These are phyloP conservation scores for Cubamyces sp. DNA, from an alignment of 768 basidiomycete genomes.

Conservation along the genomic window DNA sequence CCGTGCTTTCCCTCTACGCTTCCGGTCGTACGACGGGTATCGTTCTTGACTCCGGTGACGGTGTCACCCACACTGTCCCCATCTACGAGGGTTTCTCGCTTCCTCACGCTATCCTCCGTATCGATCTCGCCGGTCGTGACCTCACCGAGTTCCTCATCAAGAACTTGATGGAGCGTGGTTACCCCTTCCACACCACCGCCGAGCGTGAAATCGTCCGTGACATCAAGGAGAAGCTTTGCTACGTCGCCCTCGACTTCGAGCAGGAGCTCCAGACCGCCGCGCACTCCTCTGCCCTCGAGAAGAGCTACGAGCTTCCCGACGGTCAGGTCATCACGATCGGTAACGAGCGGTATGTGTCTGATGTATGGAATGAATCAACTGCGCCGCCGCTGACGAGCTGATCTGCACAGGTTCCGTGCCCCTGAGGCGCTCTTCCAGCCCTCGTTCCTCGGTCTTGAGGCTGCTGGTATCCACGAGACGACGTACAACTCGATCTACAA, in stretches of 20 bases:
- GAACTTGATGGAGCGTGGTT: slow-evolving; percentile 62
- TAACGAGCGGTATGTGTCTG: slow-evolving; percentile 68
- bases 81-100: slow-evolving; percentile 76
- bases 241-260: slow-evolving; percentile 74
- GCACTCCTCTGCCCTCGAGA: slow-evolving; percentile 66
- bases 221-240: slow-evolving; percentile 84
- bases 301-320: slow-evolving; percentile 73
- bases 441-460: slow-evolving; percentile 79
- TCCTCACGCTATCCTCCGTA: slow-evolving; percentile 69
- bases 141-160: slow-evolving; percentile 62
- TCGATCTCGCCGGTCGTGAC: slow-evolving; percentile 70
- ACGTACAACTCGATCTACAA: slow-evolving; percentile 89
- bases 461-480: slow-evolving; percentile 82
- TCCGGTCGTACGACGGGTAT: slow-evolving; percentile 76
- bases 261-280: slow-evolving; percentile 74
- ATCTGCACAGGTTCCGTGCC: slow-evolving; percentile 66
- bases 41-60: slow-evolving; percentile 76
- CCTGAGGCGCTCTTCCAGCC: slow-evolving; percentile 96
- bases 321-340: slow-evolving; percentile 78
- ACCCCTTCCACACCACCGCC: slow-evolving; percentile 65
- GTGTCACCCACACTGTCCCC: slow-evolving; percentile 73
- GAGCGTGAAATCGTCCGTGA: slow-evolving; percentile 66
- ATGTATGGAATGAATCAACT: not conserved
- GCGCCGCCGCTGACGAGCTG: slow-evolving; percentile 37
- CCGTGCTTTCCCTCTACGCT: slow-evolving; percentile 80